Conservation (phyloP, 1,139 yeast genomes). For the Saccharomyces hybrid region DNA sequence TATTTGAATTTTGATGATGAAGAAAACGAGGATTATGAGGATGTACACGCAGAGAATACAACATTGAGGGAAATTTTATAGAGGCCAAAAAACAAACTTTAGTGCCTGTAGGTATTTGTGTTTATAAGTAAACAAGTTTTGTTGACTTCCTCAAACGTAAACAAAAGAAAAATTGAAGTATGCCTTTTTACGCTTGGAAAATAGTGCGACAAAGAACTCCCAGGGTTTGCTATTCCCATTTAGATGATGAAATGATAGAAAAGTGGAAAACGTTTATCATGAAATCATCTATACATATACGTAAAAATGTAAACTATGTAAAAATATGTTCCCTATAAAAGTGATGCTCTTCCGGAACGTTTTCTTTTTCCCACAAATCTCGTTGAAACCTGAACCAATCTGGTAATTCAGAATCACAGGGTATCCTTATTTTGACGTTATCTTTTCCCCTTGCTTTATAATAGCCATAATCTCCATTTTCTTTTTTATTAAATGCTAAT, state of each 20-base stretch:
- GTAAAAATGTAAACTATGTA: slow-evolving; percentile 8
- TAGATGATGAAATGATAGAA: neutral
- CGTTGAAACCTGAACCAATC: slow-evolving; percentile 62
- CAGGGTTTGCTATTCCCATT: neutral
- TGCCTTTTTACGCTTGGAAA: neutral
- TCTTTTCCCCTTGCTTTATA: slow-evolving; percentile 18
- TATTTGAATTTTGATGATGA: slow-evolving; percentile 32
- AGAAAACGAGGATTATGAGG: slow-evolving; percentile 1
- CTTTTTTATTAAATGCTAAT: slow-evolving; percentile 27
- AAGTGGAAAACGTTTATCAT: neutral
- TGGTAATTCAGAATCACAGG: slow-evolving; percentile 56
- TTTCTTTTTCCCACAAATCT: slow-evolving; percentile 52
- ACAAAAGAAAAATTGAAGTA: neutral
- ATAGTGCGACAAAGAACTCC: neutral
- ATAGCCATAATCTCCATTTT: slow-evolving; percentile 26
- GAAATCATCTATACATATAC: neutral
- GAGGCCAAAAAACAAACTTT: neutral
- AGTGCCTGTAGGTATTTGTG: neutral
- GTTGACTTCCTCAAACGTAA: neutral
- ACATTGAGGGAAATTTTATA: slow-evolving; percentile 28
- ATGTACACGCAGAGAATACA: slow-evolving; percentile 8
- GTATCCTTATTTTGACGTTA: slow-evolving; percentile 41
- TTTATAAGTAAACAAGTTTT: neutral
- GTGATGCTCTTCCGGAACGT: slow-evolving; percentile 28
- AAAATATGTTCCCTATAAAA: slow-evolving; percentile 29